Evolutionary conservation across 2,329 filamentous ascomycete species (phyloP).

Genomic region (Leptographium lundbergii): DNA sequence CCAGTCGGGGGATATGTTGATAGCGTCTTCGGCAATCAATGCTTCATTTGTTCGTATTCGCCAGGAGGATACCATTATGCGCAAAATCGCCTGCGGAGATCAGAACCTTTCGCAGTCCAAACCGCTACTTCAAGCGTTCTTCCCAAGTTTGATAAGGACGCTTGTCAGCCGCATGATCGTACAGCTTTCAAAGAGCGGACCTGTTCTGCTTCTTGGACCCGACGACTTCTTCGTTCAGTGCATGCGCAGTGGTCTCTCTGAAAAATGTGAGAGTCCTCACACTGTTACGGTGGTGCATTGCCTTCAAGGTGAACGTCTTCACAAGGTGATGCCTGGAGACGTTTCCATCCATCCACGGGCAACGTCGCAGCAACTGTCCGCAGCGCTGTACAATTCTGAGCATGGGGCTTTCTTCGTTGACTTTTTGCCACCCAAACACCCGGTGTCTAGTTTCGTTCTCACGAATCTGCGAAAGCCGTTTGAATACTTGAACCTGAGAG

Average conservation of each 20-base stretch:
- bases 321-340: conserved; percentile 10
- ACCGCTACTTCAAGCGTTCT: conserved; percentile 5
- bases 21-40: conserved; percentile 20
- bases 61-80: neutral
- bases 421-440: conserved; percentile 17
- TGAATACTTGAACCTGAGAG: conserved; percentile 12
- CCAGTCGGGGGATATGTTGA: conserved; percentile 13
- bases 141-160: conserved; percentile 15
- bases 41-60: conserved; percentile 21
- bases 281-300: neutral
- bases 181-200: conserved; percentile 3
- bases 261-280: no score
- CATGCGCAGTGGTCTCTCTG: neutral
- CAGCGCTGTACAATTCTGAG: neutral
- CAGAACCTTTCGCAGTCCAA: neutral
- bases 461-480: conserved; percentile 15
- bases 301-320: neutral
- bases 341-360: conserved; percentile 3
- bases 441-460: conserved; percentile 16
- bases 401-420: conserved; percentile 19
- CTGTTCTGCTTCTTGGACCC: conserved; percentile 21
- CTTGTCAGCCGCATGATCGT: conserved; percentile 13
- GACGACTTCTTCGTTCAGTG: conserved; percentile 17
- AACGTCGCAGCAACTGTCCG: neutral
- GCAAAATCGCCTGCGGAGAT: no score